Base-by-base conservation (phyloP, 2,329 filamentous ascomycete species). In the Cephalotrichum gorgonifer region DNA sequence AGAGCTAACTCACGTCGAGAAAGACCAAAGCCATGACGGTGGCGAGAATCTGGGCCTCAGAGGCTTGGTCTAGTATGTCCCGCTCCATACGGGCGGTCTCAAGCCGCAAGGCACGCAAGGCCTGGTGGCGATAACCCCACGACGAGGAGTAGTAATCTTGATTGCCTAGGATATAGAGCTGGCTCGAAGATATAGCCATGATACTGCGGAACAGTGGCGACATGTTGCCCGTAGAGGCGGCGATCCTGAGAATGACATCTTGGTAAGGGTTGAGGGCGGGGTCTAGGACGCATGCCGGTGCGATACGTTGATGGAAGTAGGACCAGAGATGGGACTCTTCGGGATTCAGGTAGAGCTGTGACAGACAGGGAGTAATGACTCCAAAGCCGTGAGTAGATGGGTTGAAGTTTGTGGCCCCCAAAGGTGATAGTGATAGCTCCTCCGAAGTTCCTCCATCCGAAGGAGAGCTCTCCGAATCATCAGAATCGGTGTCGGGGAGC, bases 201-300 rank as follows among this genome's bases (percentile, higher is more conserved):
- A 62, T 53, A 42, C 56, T 59, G 41, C 60, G 56, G 45, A 61
- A 57, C 3, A 62, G 50, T 23, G 59, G 57, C 2, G 52, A 54
- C 6, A 44, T 26, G 4, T 38, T 38, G 1, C 59, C 59, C 7
- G 51, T 52, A 23, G 49, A 52, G 28, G 51, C 51, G 6, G 59
- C 58, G 44, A 61, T 54, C 28, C 53, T 55, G 20, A 61, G 41
- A 4, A 61, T 50, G 7, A 61, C 53, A 47, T 58, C 53, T 41
- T 55, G 54, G 50, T 60, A 60, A 1, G 58, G 59, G 43, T 60
- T 60, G 9, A 50, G 52, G 4, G 48, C 46, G 4, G 54, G 54
- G 28, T 57, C 55, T 42, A 60, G 48, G 11, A 60, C 56, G 27
- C 58, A 59, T 30, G 54, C 50, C 3, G 57, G 54, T 9, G 58